phyloP scores from a whole-genome alignment of 202 grass and related monocot species.

The Hordeum pubiflorum region DNA sequence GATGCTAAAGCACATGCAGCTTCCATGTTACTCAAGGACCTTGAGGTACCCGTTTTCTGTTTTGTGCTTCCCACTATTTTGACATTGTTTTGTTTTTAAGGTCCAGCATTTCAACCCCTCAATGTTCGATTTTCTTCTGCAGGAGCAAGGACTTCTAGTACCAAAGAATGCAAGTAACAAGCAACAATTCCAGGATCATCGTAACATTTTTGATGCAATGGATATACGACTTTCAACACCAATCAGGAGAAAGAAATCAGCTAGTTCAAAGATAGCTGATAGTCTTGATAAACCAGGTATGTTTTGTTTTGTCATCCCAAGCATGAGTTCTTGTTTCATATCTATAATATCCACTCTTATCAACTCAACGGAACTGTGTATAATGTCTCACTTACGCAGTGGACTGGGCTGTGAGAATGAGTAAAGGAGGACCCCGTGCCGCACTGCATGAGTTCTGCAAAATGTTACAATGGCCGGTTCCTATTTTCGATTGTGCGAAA shows the following conservation, averaged over 20 bases:
- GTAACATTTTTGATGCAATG: slow-evolving; percentile 29
- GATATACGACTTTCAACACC: slow-evolving; percentile 27
- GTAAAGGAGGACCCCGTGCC: slow-evolving; percentile 75
- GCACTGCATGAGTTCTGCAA: slow-evolving; percentile 62
- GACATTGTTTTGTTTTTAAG: slow-evolving; percentile 13
- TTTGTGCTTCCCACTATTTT: slow-evolving; percentile 13
- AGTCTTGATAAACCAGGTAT: slow-evolving; percentile 43
- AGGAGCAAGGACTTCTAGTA: slow-evolving; percentile 51
- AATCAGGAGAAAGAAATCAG: slow-evolving; percentile 9
- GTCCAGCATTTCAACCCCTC: slow-evolving; percentile 3
- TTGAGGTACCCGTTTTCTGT: slow-evolving; percentile 48
- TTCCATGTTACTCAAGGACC: slow-evolving; percentile 67
- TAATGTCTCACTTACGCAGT: slow-evolving; percentile 44
- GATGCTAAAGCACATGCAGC: slow-evolving; percentile 62
- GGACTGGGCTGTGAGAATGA: slow-evolving; percentile 51
- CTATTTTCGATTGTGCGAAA: slow-evolving; percentile 53
- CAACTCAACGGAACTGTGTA: background rate
- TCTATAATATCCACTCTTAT: background rate
- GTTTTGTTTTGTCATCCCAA: background rate
- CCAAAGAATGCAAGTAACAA: slow-evolving; percentile 42
- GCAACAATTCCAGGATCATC: slow-evolving; percentile 28
- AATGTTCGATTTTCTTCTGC: slow-evolving; percentile 18
- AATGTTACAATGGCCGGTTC: slow-evolving; percentile 72
- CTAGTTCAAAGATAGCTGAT: background rate
- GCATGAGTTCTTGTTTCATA: background rate